Base-by-base conservation (phyloP, 192 early-diverging fungal genomes). In the Podochytrium sp. region DNA sequence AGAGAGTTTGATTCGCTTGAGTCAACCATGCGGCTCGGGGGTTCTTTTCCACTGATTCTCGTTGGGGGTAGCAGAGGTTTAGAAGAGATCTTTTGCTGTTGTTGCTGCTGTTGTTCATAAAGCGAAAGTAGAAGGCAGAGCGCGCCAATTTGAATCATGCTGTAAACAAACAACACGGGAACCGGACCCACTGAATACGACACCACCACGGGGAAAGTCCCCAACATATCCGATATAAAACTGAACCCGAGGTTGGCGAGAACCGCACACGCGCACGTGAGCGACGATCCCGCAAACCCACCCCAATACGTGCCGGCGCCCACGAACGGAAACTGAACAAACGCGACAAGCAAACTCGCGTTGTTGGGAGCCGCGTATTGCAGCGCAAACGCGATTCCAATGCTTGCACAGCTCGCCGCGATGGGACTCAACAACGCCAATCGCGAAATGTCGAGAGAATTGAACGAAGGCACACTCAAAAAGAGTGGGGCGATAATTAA, bases 291-390 rank as follows among this genome's bases (percentile, higher is more conserved):
- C 27, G 32, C 1, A 23, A 29, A 61, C 37, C 59, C 59, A 18
- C 59, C 59, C 10, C 14, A 27, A n/a, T 33, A 61, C 14, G 33
- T 34, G 37, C 59, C 32, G 6, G 37, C 32, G 14, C 37, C 5
- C 23, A 61, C 18, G 37, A 61, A 35, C 0, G 59, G 59, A n/a
- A n/a, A 55, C 39, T 69, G 66, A 29, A 69, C 7, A 49, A 69
- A 69, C 2, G 37, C 12, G 27, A 55, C 35, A n/a, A 69, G 34
- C 35, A 55, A 53, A 35, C 38, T 69, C 6, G 66, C 49, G 37
- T 55, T 35, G 49, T 69, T 41, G 1, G 40, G 29, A 14, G 25
- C 33, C 5, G 29, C 16, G 35, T 41, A 55, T 34, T 52, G 52
- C 7, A 55, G 0, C 14, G 0, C 47, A 37, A 33, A 69, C 2